Evolutionary conservation across 1,284 basidiomycete genomes (phyloP), one percentile per base, ranked within the genome.

Genomic region (Moesziomyces sp.): DNA sequence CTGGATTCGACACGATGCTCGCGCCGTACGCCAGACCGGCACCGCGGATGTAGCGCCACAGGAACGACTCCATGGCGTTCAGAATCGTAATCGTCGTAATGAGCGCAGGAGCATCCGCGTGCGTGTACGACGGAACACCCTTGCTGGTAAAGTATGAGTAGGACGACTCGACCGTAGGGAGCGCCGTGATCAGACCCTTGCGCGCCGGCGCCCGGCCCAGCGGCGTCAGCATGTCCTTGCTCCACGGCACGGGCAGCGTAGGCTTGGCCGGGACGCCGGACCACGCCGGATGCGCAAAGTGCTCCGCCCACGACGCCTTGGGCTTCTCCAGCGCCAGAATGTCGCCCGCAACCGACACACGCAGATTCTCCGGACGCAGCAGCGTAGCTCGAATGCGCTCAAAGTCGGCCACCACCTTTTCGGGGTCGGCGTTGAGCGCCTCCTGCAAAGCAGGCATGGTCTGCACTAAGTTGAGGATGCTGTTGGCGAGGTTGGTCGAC

Each of bases 131-230:
- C 28, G 68, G 38, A 16, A 83, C 78, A 24, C 91, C 91, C 80
- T 91, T 92, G 0, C 92, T 88, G 14, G 90, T 91, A 82, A 96
- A 92, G 26, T 88, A 89, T 16, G 90, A 91, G 84, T 91, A 99
- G 10, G 93, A 92, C 78, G 93, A 95, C 86, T 99, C 97, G 74
- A 98, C 97, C 5, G 94, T 93, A 0, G 94, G 91, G 74, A 99
- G 88, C 63, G 92, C 90, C 83, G 95, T 91, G 43, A 99, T 88
- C 42, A 93, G 87, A 21, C 92, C 93, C 90, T 94, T 80, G 5
- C 26, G 23, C 43, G 53, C 83, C 0, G 95, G 93, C 19, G 89
- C 87, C 78, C 87, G 87, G 38, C 96, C 95, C 10, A 95, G 84
- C 11, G 87, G 85, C 54, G 90, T 94, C 50, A 97, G 88, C 0